phyloP scores from a whole-genome alignment of 73 alveolate species.

The Symbiodinium pilosum region DNA sequence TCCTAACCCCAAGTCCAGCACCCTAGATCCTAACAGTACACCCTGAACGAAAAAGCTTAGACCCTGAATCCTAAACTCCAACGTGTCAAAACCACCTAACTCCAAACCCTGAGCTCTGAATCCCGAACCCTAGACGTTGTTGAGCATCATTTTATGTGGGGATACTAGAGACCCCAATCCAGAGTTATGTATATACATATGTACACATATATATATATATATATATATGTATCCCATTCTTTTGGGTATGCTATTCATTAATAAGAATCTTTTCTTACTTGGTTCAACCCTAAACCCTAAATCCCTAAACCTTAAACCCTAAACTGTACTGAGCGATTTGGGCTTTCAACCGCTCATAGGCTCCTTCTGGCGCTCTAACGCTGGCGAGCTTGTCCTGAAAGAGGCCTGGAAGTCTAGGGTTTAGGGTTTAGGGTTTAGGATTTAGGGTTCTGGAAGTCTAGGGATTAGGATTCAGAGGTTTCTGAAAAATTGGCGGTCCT shows the following conservation, averaged over 20 bases:
- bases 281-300: background rate
- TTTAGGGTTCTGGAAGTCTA: background rate
- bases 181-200: too few species aligned
- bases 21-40: background rate
- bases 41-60: background rate
- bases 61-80: background rate
- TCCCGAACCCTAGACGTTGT: background rate
- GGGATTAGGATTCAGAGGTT: background rate
- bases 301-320: background rate
- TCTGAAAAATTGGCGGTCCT: too few species aligned
- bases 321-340: too few species aligned
- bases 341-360: too few species aligned
- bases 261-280: too few species aligned
- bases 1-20: background rate
- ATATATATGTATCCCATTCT: too few species aligned
- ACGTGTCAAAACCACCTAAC: background rate
- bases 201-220: too few species aligned
- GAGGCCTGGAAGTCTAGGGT: background rate
- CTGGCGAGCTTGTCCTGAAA: constrained; percentile 57
- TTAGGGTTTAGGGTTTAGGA: background rate
- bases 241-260: too few species aligned
- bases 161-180: background rate
- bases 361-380: constrained; percentile 61
- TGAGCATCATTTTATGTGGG: background rate
- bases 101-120: background rate